Conservation (phyloP, 352 stramenopile species). For the Hyaloperonospora arabidopsidis region DNA sequence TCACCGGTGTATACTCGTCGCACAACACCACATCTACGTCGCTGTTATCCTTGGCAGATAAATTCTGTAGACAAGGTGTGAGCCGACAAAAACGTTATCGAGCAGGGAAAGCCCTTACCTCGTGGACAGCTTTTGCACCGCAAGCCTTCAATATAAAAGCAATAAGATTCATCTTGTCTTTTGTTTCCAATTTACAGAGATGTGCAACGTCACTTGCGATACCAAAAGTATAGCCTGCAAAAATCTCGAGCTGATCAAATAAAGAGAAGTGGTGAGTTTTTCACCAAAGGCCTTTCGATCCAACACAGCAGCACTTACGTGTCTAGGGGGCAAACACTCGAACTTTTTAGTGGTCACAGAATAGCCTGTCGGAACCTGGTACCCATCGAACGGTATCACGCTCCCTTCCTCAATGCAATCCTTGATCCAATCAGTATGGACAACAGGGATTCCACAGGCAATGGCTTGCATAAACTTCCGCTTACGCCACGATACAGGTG, state of each 20-base stretch:
- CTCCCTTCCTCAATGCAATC: conserved; percentile 42
- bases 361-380: conserved; percentile 59
- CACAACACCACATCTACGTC: conserved; percentile 58
- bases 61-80: conserved; percentile 28
- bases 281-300: neutral
- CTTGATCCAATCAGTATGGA: conserved; percentile 77
- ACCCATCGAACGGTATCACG: conserved; percentile 61
- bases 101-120: conserved; percentile 23
- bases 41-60: conserved; percentile 28
- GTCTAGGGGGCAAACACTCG: conserved; percentile 35
- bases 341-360: conserved; percentile 57
- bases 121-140: conserved; percentile 48
- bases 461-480: conserved; percentile 77
- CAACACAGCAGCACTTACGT: conserved; percentile 18
- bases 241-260: conserved; percentile 45
- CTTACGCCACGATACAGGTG: conserved; percentile 63
- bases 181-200: conserved; percentile 26
- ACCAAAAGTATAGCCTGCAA: conserved; percentile 49
- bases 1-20: conserved; percentile 65
- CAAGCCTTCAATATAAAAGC: conserved; percentile 56
- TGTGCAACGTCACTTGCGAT: conserved; percentile 47
- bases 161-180: conserved; percentile 39
- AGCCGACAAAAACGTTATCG: too few species aligned
- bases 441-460: conserved; percentile 69
- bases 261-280: conserved; percentile 14